A percentile compares a stretch with the other conserved stretches of the same genome.
These are phyloP conservation scores for Grosmannia huntii DNA, from an alignment of 2,329 filamentous ascomycete genomes.

Conservation along the genomic window DNA sequence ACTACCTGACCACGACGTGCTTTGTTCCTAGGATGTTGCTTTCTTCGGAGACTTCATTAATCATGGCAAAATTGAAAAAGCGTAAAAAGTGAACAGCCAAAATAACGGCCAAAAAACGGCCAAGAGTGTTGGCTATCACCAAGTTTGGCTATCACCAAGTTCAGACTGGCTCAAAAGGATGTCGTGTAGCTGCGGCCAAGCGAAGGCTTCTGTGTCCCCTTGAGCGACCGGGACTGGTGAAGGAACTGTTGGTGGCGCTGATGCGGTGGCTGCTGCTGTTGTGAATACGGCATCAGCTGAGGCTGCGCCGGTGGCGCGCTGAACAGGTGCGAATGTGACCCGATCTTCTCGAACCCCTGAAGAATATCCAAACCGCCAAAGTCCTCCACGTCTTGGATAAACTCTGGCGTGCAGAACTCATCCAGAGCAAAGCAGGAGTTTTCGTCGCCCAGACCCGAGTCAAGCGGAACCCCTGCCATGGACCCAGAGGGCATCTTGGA, in stretches of 20 bases:
- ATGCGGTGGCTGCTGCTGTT: conserved; percentile 24
- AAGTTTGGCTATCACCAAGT: neutral
- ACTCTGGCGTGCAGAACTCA: conserved; percentile 40
- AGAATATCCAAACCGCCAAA: conserved; percentile 55
- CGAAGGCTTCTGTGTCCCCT: conserved; percentile 20
- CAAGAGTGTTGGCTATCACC: neutral
- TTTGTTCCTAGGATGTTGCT: conserved; percentile 5
- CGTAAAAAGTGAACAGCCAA: neutral
- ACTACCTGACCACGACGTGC: conserved; percentile 3
- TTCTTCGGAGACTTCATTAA: conserved; percentile 13
- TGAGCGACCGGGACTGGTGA: neutral
- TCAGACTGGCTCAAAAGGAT: conserved; percentile 17
- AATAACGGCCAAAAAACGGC: neutral
- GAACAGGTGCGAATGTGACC: conserved; percentile 26
- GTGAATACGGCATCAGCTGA: conserved; percentile 11
- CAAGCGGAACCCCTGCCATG: neutral
- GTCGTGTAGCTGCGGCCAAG: conserved; percentile 27
- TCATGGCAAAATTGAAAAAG: conserved; percentile 8
- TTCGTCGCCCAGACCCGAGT: conserved; percentile 22
- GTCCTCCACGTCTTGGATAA: conserved; percentile 47
- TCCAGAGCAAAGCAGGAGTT: conserved; percentile 32
- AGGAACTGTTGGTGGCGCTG: conserved; percentile 2
- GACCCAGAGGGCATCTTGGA: conserved; percentile 16
- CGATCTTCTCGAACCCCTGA: conserved; percentile 66
- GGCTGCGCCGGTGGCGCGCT: conserved; percentile 20